Conservation (phyloP, 148 eudicot species). For the Silene latifolia region DNA sequence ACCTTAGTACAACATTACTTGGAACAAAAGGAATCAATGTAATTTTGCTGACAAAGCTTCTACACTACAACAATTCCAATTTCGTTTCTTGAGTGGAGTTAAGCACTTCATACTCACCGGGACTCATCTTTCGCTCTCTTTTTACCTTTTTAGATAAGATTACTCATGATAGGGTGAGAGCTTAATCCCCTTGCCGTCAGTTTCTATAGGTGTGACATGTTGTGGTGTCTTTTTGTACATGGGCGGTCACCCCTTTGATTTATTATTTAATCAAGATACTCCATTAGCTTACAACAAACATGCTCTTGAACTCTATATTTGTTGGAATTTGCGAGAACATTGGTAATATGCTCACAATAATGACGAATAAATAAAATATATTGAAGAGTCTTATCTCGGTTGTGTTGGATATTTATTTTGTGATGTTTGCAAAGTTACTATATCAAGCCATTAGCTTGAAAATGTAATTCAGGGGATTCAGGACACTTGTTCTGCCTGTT, state of each 20-base stretch:
- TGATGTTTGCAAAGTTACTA: neutral
- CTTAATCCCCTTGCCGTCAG: no score
- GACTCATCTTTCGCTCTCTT: no score
- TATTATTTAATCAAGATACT: neutral
- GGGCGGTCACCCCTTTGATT: neutral
- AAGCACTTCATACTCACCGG: no score
- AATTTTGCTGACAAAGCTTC: no score
- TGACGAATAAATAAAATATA: neutral
- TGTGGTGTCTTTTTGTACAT: no score
- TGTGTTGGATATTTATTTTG: neutral
- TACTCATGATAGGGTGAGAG: no score
- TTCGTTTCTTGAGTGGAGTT: no score
- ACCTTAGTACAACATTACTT: neutral
- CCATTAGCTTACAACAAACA: neutral
- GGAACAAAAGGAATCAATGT: no score
- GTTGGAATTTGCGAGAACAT: neutral
- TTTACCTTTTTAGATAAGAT: no score
- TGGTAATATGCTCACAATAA: slow-evolving; percentile 2
- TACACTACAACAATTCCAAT: no score
- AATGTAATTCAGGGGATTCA: neutral
- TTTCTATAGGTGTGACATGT: no score
- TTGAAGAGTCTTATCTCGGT: neutral
- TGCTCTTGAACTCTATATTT: neutral
- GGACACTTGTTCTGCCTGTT: neutral
- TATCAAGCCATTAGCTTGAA: neutral